Conservation (phyloP, 1,284 basidiomycete genomes). For the Acaromyces ingoldii region DNA sequence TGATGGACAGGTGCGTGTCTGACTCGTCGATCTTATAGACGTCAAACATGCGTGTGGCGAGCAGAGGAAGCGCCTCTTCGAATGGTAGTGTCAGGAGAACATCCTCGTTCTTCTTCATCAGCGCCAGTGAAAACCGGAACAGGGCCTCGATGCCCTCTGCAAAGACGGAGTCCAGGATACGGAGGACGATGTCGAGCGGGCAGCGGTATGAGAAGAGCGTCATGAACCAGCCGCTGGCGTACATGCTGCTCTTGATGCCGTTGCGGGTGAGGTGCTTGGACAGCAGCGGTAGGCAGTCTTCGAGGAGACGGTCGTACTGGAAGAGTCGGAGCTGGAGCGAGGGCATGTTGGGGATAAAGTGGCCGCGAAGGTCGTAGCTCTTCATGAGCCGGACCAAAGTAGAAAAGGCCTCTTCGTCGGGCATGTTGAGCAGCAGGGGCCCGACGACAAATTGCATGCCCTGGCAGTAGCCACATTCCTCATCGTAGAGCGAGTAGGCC, state of each 20-base stretch:
- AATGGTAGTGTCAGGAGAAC: conserved; percentile 31
- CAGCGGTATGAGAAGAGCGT: conserved; percentile 67
- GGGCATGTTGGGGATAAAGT: conserved; percentile 97
- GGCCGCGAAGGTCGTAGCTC: conserved; percentile 88
- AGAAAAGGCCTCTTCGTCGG: conserved; percentile 75
- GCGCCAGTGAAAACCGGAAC: conserved; percentile 84
- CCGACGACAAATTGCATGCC: conserved; percentile 85
- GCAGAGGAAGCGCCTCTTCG: conserved; percentile 36
- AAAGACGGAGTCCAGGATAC: conserved; percentile 89
- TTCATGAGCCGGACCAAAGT: conserved; percentile 96
- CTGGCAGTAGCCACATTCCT: conserved; percentile 94
- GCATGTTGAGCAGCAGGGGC: conserved; percentile 73
- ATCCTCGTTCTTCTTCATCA: conserved; percentile 84
- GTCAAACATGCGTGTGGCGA: conserved; percentile 34
- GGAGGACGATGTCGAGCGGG: conserved; percentile 85
- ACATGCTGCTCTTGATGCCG: conserved; percentile 87
- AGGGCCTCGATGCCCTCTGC: conserved; percentile 96
- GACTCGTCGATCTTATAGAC: conserved; percentile 22
- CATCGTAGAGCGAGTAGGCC: conserved; percentile 93
- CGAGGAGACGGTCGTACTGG: conserved; percentile 87
- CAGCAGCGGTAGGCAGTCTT: conserved; percentile 83
- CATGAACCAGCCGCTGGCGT: conserved; percentile 91
- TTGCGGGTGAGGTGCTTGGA: conserved; percentile 86
- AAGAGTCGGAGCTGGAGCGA: conserved; percentile 83
- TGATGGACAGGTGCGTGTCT: no score